Evolutionary conservation across 1,284 basidiomycete genomes (phyloP).

Genomic region (Sphaerobolus stellatus): DNA sequence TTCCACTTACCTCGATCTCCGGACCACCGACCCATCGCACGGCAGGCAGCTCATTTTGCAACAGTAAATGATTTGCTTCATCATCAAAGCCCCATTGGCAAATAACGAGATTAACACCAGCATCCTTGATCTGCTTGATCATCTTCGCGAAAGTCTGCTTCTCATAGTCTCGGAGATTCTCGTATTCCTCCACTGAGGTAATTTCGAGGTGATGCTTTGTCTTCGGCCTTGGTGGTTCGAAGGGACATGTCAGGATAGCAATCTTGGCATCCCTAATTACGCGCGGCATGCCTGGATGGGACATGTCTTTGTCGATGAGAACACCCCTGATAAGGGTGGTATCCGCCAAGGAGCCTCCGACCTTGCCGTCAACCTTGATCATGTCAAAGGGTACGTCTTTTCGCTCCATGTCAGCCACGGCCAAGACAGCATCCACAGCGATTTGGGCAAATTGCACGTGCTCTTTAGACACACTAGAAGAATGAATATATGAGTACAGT

Average conservation of each 20-base stretch:
- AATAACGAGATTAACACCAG: conserved; percentile 98
- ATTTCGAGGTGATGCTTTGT: conserved; percentile 99
- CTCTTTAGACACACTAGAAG: conserved; percentile 88
- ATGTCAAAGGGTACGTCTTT: conserved; percentile 97
- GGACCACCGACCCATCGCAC: conserved; percentile 99
- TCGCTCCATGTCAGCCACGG: conserved; percentile 93
- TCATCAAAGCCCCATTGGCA: conserved; percentile 99
- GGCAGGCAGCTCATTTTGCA: conserved; percentile 98
- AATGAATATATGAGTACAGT: not conserved
- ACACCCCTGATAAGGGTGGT: conserved; percentile 93
- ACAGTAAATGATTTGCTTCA: conserved; percentile 96
- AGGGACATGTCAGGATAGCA: conserved; percentile 97
- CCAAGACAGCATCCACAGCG: conserved; percentile 94
- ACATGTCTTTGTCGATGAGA: conserved; percentile 99
- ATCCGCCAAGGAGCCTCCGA: conserved; percentile 95
- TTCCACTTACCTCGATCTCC: conserved; percentile 83
- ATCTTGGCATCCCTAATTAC: conserved; percentile 86
- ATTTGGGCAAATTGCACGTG: conserved; percentile 95
- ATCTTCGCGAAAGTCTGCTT: conserved; percentile 95
- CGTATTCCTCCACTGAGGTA: conserved; percentile 96
- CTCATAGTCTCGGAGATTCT: conserved; percentile 93
- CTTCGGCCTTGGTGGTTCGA: conserved; percentile 98
- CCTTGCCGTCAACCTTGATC: conserved; percentile 99
- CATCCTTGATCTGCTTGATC: conserved; percentile 96
- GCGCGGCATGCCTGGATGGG: conserved; percentile 96